Base-by-base conservation (phyloP, 306 rosid species). In the Ormosia emarginata region DNA sequence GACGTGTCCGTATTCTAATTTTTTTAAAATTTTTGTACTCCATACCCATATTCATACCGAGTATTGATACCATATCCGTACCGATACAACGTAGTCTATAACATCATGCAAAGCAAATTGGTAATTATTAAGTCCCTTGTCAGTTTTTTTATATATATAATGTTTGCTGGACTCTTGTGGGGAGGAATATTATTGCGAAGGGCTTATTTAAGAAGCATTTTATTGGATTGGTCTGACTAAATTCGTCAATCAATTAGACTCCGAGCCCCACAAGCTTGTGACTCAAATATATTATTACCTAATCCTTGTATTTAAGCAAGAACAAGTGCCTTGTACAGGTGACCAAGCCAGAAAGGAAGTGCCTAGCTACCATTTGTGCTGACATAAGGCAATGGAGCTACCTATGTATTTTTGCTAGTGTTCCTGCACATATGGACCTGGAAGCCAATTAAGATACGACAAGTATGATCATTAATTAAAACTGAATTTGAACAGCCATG, bases 281-380 rank as follows among this genome's bases (percentile, higher is more conserved):
- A 64, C 34, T 76, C 59, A 63, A 80, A 73, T 72, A 44, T 53
- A 74, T 75, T 64, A 85, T 69, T 15, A 67, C 88, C 75, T 63
- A 85, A 76, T 81, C 82, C 40, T 70, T 81, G 82, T 75, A 61
- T 44, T 73, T 47, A 79, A 74, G 84, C 87, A 58, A 74, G 63
- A 83, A 65, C 52, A 55, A 79, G 58, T 81, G 55, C 10, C 71
- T 65, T 71, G 73, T 40, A 79, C 74, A 37, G 71, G 69, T 72
- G 67, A 78, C 52, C 85, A 81, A 81, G 44, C 13, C 0, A 77
- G 66, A 77, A 71, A 85, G 8, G 62, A 81, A 71, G 82, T 71
- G 62, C 71, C 62, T 52, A 53, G 61, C 83, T 62, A 83, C 79
- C 80, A 33, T 50, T 61, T 82, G 55, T 77, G 82, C 56, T 78